phyloP scores from a whole-genome alignment of 495 filamentous ascomycete genomes.

The Xylaria curta region DNA sequence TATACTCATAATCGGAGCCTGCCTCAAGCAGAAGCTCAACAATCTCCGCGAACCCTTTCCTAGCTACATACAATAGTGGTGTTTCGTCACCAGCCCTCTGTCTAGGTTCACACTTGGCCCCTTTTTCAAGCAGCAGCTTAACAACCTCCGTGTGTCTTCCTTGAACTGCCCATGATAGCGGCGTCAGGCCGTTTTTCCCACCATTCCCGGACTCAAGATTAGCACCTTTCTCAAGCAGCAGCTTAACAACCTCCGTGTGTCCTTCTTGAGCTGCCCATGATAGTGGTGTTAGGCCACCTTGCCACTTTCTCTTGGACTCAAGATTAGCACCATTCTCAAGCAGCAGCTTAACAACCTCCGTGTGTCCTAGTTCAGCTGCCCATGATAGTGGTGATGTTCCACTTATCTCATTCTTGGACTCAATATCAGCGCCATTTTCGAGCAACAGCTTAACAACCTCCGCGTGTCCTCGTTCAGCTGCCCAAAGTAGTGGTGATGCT shows the following conservation, averaged over 20 bases:
- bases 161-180: background rate
- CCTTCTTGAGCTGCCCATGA: background rate
- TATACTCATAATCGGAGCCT: too few relatives aligned
- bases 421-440: conserved; percentile 10
- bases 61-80: too few relatives aligned
- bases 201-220: background rate
- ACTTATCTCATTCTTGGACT: background rate
- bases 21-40: too few relatives aligned
- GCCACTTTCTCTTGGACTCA: background rate
- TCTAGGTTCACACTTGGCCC: too few relatives aligned
- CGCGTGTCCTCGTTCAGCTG: background rate
- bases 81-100: too few relatives aligned
- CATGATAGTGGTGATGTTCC: background rate
- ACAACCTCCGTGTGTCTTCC: background rate
- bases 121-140: conserved; percentile 30
- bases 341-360: background rate
- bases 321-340: conserved; percentile 29
- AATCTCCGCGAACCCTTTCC: too few relatives aligned
- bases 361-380: background rate
- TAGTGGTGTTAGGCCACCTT: background rate
- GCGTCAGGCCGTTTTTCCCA: background rate
- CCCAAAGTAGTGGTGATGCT: background rate
- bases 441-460: conserved; percentile 30
- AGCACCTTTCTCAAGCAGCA: conserved; percentile 31
- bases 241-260: background rate